Evolutionary conservation across 345 rosid species (phyloP), one percentile per base, ranked within the genome.

Genomic region (Arabidopsis suecica): DNA sequence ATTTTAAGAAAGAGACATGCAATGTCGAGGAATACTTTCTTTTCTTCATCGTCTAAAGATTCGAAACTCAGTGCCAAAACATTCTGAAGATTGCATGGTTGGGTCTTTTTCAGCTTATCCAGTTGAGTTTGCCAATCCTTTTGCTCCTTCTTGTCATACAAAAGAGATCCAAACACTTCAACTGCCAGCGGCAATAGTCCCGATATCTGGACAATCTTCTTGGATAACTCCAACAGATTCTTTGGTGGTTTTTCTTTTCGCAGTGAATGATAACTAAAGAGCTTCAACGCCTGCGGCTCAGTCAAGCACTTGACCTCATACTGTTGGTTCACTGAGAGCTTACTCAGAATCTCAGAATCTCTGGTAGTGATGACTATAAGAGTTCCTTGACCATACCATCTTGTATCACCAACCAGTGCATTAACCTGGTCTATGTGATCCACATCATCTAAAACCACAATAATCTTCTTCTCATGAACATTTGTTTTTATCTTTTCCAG

Each of bases 101-200:
- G 86, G 41, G 40, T 78, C 0, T 9, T 18, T 53, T 25, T 47
- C 69, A 90, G 61, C 78, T 84, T 87, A 57, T 51, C 68, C 58
- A 88, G 23, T 13, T 84, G 86, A 59, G 71, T 80, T 74, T 78
- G 78, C 98, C 98, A 90, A 25, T 85, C 85, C 20, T 22, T 56
- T 51, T 58, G 36, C 6, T 71, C 83, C 82, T 76, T 83, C 80
- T 76, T 84, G 77, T 82, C 84, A 44, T 51, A 77, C 77, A 93
- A 75, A 54, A 69, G 82, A 7, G 90, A 82, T 10, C 94, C 98
- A 78, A 90, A 85, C 2, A 90, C 96, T 80, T 90, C 87, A n/a
- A 93, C 3, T 13, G 94, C 93, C 68, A 93, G 74, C 2, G 96
- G 98, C 7, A 93, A 65, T 5, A 41, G 41, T 10, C 90, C 94